Base-by-base conservation (phyloP, 306 rosid genomes). In the Quercus aquifolioides region DNA sequence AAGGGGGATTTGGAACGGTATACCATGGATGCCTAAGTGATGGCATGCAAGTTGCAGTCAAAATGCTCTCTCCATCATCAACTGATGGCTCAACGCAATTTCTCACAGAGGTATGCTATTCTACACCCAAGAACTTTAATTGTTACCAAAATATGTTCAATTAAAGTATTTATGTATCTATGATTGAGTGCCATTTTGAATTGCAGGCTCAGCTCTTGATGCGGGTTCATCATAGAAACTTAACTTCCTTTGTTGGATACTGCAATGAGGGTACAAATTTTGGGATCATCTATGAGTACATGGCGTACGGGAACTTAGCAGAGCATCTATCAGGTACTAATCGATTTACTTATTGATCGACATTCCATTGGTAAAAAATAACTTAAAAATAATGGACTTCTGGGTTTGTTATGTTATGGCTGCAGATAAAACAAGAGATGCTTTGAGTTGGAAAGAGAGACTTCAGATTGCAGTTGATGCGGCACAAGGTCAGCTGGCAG, bases 1-100 rank as follows among this genome's bases (percentile, higher is more conserved):
- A 79, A 78, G 95, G 95, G 69, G 92, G 89, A 51, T 85, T 74
- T 72, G 95, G 92, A 73, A 77, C 76, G 13, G 92, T 91, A 55
- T 89, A 85, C 64, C 85, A 74, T 59, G 95, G 92, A 62, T 67
- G 30, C 65, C 21, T 87, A 57, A 57, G 63, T 5, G 83, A 81
- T 9, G 60, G 69, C 28, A 82, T 86, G 43, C 88, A 87, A 84
- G 91, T 86, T 23, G 92, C 92, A 62, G 90, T 88, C 80, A 90
- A 90, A 82, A 80, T 88, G 80, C 85, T 90, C 60, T 83, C 87
- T 33, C 43, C 74, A 13, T 73, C 79, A 55, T 74, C 89, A n/a
- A 12, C 78, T 31, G 82, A 75, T 78, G 85, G 82, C 18, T 82
- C 79, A 62, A 76, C 64, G 73, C 81, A 90, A 77, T 90, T 88